Conservation (phyloP, 2,329 filamentous ascomycete species). For the Cladosporium oxysporum region DNA sequence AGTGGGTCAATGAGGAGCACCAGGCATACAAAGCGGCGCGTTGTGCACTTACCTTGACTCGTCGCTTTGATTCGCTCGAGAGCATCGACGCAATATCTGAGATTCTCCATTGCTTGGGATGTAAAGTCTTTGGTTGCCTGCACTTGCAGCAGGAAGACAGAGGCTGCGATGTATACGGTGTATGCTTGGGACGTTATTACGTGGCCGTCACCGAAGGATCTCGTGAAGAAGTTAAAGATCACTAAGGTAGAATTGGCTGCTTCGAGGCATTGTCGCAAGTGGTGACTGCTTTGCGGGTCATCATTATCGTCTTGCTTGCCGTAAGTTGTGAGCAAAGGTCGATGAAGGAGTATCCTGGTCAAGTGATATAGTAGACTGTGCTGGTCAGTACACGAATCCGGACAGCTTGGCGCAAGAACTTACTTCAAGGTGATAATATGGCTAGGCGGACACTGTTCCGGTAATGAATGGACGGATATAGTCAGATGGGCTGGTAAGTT, state of each 20-base stretch:
- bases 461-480: slow-evolving; percentile 6
- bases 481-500: not conserved
- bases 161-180: slow-evolving; percentile 17
- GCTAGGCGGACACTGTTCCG: slow-evolving; percentile 10
- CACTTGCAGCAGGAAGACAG: slow-evolving; percentile 13
- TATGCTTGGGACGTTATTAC: slow-evolving; percentile 15
- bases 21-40: no score
- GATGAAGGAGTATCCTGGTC: slow-evolving; percentile 12
- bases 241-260: slow-evolving; percentile 14
- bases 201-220: slow-evolving; percentile 16
- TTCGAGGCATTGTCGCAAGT: slow-evolving; percentile 12
- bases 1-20: not conserved
- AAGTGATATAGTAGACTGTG: slow-evolving; percentile 8
- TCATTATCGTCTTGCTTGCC: slow-evolving; percentile 15
- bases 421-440: slow-evolving; percentile 16
- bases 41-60: slow-evolving; percentile 1
- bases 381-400: not conserved
- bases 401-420: not conserved
- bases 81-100: slow-evolving; percentile 4
- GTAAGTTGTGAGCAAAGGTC: slow-evolving; percentile 14
- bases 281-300: slow-evolving; percentile 10
- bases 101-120: slow-evolving; percentile 15
- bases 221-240: slow-evolving; percentile 11
- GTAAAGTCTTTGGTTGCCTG: slow-evolving; percentile 12
- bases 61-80: slow-evolving; percentile 12